Percentiles rank a stretch among this genome's conserved stretches.
These are phyloP conservation scores for Aspergillus indologenus DNA, from an alignment of 495 filamentous ascomycete species.

Conservation along the genomic window DNA sequence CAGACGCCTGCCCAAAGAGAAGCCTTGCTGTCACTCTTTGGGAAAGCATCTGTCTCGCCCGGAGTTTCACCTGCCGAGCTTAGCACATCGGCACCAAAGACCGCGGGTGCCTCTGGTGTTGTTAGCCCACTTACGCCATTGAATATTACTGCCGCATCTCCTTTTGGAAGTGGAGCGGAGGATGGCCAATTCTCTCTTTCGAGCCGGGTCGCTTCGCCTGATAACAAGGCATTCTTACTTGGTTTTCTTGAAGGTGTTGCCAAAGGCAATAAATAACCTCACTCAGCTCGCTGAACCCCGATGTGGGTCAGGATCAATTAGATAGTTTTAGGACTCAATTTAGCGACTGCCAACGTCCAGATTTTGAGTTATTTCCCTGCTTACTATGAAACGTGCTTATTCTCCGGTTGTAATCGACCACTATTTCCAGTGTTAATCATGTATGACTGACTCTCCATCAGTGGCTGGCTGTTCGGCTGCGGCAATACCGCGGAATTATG, in stretches of 20 bases:
- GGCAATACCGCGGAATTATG: not conserved
- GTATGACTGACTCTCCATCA: no score
- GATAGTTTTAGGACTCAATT: no score
- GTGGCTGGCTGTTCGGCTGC: no score
- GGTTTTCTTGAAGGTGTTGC: slow-evolving; percentile 68
- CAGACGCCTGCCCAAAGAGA: slow-evolving; percentile 62
- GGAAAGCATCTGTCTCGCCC: slow-evolving; percentile 47
- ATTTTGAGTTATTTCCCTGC: not conserved
- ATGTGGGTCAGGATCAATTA: not conserved
- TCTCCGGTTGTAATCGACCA: no score
- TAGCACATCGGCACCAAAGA: slow-evolving; percentile 19
- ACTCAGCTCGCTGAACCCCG: not conserved
- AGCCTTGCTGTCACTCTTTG: slow-evolving; percentile 67
- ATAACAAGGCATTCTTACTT: slow-evolving; percentile 73
- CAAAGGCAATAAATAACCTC: slow-evolving; percentile 36
- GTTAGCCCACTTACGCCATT: slow-evolving; percentile 49
- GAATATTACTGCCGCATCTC: slow-evolving; percentile 35
- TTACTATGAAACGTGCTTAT: not conserved
- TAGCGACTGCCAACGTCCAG: not conserved
- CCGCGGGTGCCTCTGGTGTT: slow-evolving; percentile 28
- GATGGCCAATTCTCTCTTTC: slow-evolving; percentile 45
- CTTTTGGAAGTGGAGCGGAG: slow-evolving; percentile 38
- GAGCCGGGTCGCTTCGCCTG: slow-evolving; percentile 56
- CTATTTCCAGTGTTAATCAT: no score
- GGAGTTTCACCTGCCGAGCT: slow-evolving; percentile 18